Percentiles rank a stretch among this genome's conserved stretches.
phyloP scores from a whole-genome alignment of 2,329 filamentous ascomycete genomes.

The Cryphonectria parasitica region DNA sequence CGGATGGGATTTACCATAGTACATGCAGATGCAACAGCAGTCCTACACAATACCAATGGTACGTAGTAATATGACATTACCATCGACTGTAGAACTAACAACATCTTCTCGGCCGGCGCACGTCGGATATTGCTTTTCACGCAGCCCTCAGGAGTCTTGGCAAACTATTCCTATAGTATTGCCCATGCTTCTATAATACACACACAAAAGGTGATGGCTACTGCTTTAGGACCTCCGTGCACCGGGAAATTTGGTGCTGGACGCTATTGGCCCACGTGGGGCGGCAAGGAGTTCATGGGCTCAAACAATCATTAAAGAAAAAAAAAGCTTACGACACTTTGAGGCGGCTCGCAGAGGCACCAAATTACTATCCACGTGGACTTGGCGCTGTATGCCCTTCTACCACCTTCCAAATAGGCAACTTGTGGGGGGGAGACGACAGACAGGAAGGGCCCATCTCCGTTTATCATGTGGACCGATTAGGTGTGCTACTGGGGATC shows the following conservation, averaged over 20 bases:
- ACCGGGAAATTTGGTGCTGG: not conserved
- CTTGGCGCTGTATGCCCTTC: not conserved
- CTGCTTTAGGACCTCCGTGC: not conserved
- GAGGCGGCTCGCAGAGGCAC: not conserved
- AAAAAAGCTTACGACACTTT: not conserved
- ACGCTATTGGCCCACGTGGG: not conserved
- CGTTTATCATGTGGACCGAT: not conserved
- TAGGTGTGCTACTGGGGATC: not conserved
- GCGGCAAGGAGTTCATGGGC: not conserved
- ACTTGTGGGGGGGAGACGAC: not conserved
- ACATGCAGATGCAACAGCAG: no score
- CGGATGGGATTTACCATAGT: not conserved
- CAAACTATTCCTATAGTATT: not conserved
- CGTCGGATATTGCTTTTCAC: not conserved
- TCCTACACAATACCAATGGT: not conserved
- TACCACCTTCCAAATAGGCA: not conserved
- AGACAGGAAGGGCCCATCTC: not conserved
- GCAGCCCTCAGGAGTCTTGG: not conserved
- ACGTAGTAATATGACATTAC: not conserved
- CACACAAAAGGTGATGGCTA: not conserved
- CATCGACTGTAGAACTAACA: not conserved
- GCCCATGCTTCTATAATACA: not conserved
- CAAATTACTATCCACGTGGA: constrained; percentile 4
- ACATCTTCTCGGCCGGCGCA: not conserved
- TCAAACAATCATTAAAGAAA: not conserved